These are phyloP conservation scores for Kockiozyma suomiensis DNA, from an alignment of 805 yeast genomes.

Conservation along the genomic window DNA sequence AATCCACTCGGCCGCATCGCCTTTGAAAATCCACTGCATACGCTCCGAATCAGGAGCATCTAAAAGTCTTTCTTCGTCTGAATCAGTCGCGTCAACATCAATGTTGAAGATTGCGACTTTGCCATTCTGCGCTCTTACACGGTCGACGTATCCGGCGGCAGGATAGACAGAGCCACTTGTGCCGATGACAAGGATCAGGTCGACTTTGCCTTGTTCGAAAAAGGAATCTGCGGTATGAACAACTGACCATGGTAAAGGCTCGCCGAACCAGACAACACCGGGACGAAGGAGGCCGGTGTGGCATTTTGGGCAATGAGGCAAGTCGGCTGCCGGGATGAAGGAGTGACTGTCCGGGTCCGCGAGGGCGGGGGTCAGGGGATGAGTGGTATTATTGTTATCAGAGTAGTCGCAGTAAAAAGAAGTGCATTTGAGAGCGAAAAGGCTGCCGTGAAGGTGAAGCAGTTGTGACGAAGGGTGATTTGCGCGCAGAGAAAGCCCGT, in stretches of 20 bases:
- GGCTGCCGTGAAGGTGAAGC: constrained; percentile 75
- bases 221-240: constrained; percentile 74
- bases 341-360: constrained; percentile 46
- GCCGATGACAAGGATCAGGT: constrained; percentile 79
- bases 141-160: constrained; percentile 85
- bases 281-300: constrained; percentile 71
- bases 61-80: background rate
- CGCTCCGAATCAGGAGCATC: constrained; percentile 1
- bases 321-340: constrained; percentile 51
- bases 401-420: constrained; percentile 68
- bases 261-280: constrained; percentile 96
- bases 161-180: constrained; percentile 89
- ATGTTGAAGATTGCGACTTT: constrained; percentile 82
- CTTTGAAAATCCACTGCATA: constrained; percentile 41
- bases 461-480: constrained; percentile 58
- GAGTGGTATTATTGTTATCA: constrained; percentile 54
- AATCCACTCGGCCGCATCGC: constrained; percentile 74
- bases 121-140: constrained; percentile 73
- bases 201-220: constrained; percentile 59
- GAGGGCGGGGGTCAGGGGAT: constrained; percentile 63
- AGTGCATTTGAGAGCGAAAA: constrained; percentile 75
- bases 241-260: constrained; percentile 65
- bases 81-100: constrained; percentile 44
- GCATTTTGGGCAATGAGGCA: constrained; percentile 82
- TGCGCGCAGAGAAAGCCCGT: constrained; percentile 58